Evolutionary conservation across 148 eudicot genomes (phyloP).

Genomic region (Rheum nobile): DNA sequence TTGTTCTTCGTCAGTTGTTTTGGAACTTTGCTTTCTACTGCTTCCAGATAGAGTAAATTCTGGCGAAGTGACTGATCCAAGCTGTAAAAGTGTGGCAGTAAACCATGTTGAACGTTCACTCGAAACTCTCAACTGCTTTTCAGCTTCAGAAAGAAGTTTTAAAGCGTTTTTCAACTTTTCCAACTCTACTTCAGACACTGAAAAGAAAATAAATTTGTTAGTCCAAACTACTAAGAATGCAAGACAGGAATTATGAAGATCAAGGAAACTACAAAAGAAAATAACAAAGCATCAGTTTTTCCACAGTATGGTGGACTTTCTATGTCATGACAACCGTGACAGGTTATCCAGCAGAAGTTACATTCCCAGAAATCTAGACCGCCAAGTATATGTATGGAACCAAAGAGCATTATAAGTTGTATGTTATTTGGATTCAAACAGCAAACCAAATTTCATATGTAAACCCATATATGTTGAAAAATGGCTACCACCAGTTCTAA

Average conservation of each 20-base stretch:
- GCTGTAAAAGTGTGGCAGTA: conserved; percentile 91
- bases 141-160: conserved; percentile 92
- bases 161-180: conserved; percentile 79
- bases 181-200: conserved; percentile 81
- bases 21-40: conserved; percentile 78
- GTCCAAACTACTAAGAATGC: neutral
- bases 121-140: conserved; percentile 88
- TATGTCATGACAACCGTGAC: neutral
- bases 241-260: neutral
- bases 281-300: neutral
- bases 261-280: neutral
- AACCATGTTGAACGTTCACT: conserved; percentile 98
- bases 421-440: neutral
- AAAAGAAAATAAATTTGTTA: neutral
- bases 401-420: neutral
- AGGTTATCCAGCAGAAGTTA: neutral
- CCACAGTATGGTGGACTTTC: neutral
- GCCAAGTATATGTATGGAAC: neutral
- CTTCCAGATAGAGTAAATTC: conserved; percentile 74
- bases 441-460: neutral
- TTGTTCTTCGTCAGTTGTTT: conserved; percentile 71
- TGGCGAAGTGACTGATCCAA: conserved; percentile 76
- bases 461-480: neutral
- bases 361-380: neutral
- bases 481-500: neutral